These are phyloP conservation scores for Dictyostelium discoideum DNA, from an alignment of 78 protist species.

Conservation along the genomic window dicty_2.7 NC_007089.4:5177001-5177500, in stretches of 20 bases:
- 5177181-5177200: conserved; percentile 8
- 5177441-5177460: not conserved
- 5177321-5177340: too few relatives aligned
- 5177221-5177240: conserved; percentile 6
- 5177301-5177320: too few relatives aligned
- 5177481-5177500: conserved; percentile 2
- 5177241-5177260: not conserved
- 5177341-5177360: too few relatives aligned
- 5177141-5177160: too few relatives aligned
- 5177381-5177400: too few relatives aligned
- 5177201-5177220: conserved; percentile 28
- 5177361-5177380: too few relatives aligned
- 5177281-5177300: not conserved
- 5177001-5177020: conserved; percentile 3
- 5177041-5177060: not conserved
- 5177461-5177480: not conserved
- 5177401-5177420: not conserved
- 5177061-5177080: not conserved
- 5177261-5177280: not conserved
- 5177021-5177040: not conserved
- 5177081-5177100: not conserved
- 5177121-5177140: too few relatives aligned
- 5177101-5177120: not conserved
- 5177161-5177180: not conserved
- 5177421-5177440: not conserved